These are phyloP conservation scores for Claviceps cyperi DNA, from an alignment of 2,329 filamentous ascomycete genomes.

Conservation along the genomic window DNA sequence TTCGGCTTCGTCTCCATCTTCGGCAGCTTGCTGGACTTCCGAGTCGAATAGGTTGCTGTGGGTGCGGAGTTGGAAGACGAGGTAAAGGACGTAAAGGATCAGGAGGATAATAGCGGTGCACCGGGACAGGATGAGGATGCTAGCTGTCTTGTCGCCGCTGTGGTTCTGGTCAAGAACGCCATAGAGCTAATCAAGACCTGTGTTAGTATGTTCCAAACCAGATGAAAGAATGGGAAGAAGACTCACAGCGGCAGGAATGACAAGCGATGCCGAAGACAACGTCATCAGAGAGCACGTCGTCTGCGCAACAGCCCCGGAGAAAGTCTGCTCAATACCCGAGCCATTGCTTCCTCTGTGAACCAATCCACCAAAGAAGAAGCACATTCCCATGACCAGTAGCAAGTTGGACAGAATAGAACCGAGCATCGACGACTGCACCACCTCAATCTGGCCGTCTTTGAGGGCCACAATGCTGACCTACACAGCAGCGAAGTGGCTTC, in stretches of 20 bases:
- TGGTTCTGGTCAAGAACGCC: slow-evolving; percentile 40
- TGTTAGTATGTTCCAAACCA: background rate
- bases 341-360: slow-evolving; percentile 43
- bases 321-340: slow-evolving; percentile 49
- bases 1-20: slow-evolving; percentile 26
- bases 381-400: slow-evolving; percentile 71
- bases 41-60: slow-evolving; percentile 59
- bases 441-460: slow-evolving; percentile 70
- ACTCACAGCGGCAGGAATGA: slow-evolving; percentile 56
- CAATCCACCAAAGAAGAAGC: slow-evolving; percentile 62
- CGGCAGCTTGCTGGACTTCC: slow-evolving; percentile 30
- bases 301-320: slow-evolving; percentile 63
- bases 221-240: background rate
- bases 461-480: slow-evolving; percentile 89
- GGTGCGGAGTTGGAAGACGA: slow-evolving; percentile 64
- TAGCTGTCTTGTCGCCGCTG: slow-evolving; percentile 28
- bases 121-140: slow-evolving; percentile 58
- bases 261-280: slow-evolving; percentile 60
- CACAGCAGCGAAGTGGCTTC: background rate
- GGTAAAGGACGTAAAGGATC: slow-evolving; percentile 59
- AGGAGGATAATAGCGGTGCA: slow-evolving; percentile 65
- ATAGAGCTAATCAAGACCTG: slow-evolving; percentile 37
- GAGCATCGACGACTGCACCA: slow-evolving; percentile 96
- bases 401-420: slow-evolving; percentile 92
- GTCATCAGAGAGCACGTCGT: slow-evolving; percentile 65